Base-by-base conservation (phyloP, 495 filamentous ascomycete genomes). In the Aspergillus leporis region DNA sequence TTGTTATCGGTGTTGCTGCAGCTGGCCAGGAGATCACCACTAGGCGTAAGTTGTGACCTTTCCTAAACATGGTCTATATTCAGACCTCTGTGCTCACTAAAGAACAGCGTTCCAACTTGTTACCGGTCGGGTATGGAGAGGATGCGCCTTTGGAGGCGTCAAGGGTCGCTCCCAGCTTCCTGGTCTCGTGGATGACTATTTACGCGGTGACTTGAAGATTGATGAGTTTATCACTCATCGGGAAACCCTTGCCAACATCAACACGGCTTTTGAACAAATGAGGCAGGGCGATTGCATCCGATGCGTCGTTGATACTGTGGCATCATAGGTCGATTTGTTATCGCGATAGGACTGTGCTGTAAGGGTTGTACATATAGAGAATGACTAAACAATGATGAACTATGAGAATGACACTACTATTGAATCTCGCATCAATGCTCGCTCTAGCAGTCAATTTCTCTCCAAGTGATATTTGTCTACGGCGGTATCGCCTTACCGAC, bases 221-320 rank as follows among this genome's bases (percentile, higher is more conserved):
- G 95, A 98, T 68, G 94, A 98, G 80, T 98, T 98, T 81, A 98
- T 98, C 77, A 98, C 94, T 30, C 95, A 98, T 81, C 87, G 94
- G 46, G 88, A 95, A 82, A 77, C 78, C 8, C 80, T 98, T 48
- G 68, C 70, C 23, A 81, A 86, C 51, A 97, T 98, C 78, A 97
- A 97, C 81, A 79, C 78, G 19, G 93, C 92, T 12, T 98, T 98
- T 62, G 83, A 90, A 51, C 83, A 88, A 74, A 98, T 98, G 94
- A 96, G 96, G 83, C 78, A 84, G 53, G 94, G 94, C 40, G 92
- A 98, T 71, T 98, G 94, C 74, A 93, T 98, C 63, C 88, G 94
- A 48, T 96, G 90, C 61, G 95, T 90, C 8, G 78, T 83, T 30
- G 74, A 82, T 53, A 76, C 53, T 23, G 14, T 32, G 18, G 47